Evolutionary conservation across 352 stramenopile genomes (phyloP), one percentile per base, ranked within the genome.

Genomic region (Peronospora belbahrii): DNA sequence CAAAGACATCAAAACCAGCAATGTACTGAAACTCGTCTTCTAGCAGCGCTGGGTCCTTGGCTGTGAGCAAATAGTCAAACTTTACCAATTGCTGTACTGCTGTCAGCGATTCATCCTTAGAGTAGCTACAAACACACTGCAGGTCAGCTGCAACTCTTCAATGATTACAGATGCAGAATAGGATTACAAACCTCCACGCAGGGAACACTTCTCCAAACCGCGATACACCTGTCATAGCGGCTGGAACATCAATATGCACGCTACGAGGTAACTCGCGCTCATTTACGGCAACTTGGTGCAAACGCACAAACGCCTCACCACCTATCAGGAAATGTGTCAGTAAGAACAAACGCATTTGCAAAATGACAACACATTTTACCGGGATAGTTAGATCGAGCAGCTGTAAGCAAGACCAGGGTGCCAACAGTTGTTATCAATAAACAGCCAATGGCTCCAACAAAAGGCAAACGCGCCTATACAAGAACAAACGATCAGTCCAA

Each of bases 191-290:
- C 76, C 62, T 88, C 81, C 83, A 94, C 0, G 54, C 42, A 0
- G 65, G 19, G 25, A 84, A 89, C 49, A 86, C 75, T 57, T 94
- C 74, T n/a, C 81, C 79, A 48, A 94, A 94, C 31, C 81, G 74
- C 25, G 78, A 93, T 11, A 98, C 90, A 20, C 95, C 95, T 1
- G 89, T 97, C 92, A 98, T 98, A 6, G 94, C 92, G 10, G 94
- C 70, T 6, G 84, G 68, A 2, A 97, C 88, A 59, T 97, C 91
- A 53, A 98, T 94, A 50, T 98, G 83, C 27, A 97, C 75, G 11
- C 39, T 69, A 5, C 57, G 62, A 30, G 56, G 54, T 11, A 70
- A 39, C 6, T 70, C 9, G 3, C 55, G 54, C 17, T 83, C 44
- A 2, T 49, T 54, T 2, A 20, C 13, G 6, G 56, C 54, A n/a